These are phyloP conservation scores for Dictyostelium firmibasis DNA, from an alignment of 78 protist genomes.

Conservation along the genomic window DNA sequence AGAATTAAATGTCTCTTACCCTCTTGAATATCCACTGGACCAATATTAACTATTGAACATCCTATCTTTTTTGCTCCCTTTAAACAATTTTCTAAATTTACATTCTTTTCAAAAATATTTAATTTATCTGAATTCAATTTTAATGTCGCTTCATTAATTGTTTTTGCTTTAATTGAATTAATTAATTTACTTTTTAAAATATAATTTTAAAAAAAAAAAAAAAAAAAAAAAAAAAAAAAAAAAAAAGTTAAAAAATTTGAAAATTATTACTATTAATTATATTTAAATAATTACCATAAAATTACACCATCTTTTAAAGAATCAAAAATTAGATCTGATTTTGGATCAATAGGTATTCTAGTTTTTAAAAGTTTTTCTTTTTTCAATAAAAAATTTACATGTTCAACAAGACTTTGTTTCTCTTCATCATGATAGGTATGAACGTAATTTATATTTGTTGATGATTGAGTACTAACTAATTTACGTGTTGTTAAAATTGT, in stretches of 20 bases:
- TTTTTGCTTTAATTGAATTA: conserved; percentile 58
- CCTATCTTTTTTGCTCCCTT: conserved; percentile 45
- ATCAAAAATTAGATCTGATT: conserved; percentile 52
- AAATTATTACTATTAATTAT: no score
- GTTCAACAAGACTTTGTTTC: conserved; percentile 68
- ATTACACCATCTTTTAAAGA: conserved; percentile 70
- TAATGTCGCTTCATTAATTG: conserved; percentile 36
- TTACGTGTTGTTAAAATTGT: neutral
- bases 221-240: no score
- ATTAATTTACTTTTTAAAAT: conserved; percentile 49
- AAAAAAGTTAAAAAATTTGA: no score
- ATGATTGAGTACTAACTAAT: conserved; percentile 26
- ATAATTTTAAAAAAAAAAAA: no score
- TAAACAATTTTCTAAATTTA: conserved; percentile 56
- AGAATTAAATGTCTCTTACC: conserved; percentile 65
- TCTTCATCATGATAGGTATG: conserved; percentile 73
- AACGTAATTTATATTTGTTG: neutral
- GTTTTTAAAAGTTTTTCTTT: conserved; percentile 13
- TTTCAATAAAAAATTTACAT: conserved; percentile 48
- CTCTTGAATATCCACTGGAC: conserved; percentile 77
- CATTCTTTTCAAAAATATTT: conserved; percentile 70
- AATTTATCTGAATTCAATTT: conserved; percentile 19
- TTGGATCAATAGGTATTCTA: conserved; percentile 67
- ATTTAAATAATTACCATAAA: conserved; percentile 19
- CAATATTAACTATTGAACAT: conserved; percentile 43